Evolutionary conservation across 2,329 filamentous ascomycete genomes (phyloP), one percentile per base, ranked within the genome.

Genomic region (Ceratocystis colombiana): DNA sequence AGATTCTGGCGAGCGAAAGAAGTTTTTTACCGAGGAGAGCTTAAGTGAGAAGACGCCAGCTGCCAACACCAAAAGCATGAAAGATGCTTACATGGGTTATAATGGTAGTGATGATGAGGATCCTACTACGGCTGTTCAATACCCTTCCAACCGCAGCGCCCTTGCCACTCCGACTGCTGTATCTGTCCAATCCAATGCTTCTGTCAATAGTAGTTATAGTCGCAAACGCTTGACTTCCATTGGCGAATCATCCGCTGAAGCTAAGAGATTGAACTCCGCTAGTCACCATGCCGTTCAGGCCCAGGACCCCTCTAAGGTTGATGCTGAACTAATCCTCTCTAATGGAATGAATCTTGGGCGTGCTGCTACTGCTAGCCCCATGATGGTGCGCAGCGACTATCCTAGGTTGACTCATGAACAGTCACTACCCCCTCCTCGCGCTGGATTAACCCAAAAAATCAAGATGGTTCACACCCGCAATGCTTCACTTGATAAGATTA

Each of bases 141-240:
- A 84, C n/a, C 84, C 85, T 7, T 82, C 84, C 25, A 84, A 84
- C 71, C 85, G 83, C 48, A 88, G 87, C 72, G 82, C 81, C 69
- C 81, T 89, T 75, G 87, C 87, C 71, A 88, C 87, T 3, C 86
- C 88, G 0, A 83, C 85, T 61, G 88, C 87, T 12, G 1, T 1
- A 22, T 22, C 22, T 28, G 25, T 0, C 22, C 22, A 22, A 22
- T 22, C 22, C 22, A 80, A 76, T 2, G 69, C 79, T 1, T 86
- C 82, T 0, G 1, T 28, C 1, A 28, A 28, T 1, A 28, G 1
- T 28, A 1, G 79, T 8, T 87, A 85, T 70, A 77, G 78, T 45
- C 81, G 86, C 48, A 81, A 82, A 66, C 83, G 88, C n/a, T 79
- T 93, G 44, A 85, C 89, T 15, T 93, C 88, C 0, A 93, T 92